Conservation (phyloP, 1,284 basidiomycete species). For the Ceratorhiza oryzae-sativae region DNA sequence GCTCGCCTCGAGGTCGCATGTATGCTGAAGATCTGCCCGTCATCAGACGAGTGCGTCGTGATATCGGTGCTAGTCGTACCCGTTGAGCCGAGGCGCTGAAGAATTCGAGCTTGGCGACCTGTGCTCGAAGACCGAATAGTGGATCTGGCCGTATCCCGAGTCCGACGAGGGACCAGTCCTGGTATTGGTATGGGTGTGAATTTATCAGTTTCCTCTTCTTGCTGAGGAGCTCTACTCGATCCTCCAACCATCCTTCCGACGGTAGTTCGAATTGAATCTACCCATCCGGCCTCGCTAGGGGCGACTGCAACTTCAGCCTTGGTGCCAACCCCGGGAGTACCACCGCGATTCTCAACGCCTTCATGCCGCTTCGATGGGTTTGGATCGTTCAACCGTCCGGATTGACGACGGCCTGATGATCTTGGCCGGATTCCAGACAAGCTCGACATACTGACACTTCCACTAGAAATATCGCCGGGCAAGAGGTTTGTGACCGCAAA, state of each 20-base stretch:
- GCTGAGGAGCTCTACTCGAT: not conserved
- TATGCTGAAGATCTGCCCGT: slow-evolving; percentile 10
- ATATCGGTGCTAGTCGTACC: not conserved
- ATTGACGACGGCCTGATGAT: slow-evolving; percentile 13
- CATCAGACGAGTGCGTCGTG: slow-evolving; percentile 11
- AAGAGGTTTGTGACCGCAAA: slow-evolving; percentile 36
- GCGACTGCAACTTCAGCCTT: not conserved
- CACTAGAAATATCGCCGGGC: slow-evolving; percentile 34
- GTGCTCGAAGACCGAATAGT: not conserved
- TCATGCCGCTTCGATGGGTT: slow-evolving; percentile 34
- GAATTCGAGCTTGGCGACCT: slow-evolving; percentile 4
- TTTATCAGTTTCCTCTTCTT: not conserved
- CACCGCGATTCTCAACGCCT: slow-evolving; percentile 16
- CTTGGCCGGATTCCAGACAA: not conserved
- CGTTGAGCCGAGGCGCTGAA: slow-evolving; percentile 16
- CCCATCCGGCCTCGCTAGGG: slow-evolving; percentile 1
- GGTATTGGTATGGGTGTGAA: slow-evolving; percentile 10
- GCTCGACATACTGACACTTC: slow-evolving; percentile 8
- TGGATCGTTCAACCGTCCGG: slow-evolving; percentile 13
- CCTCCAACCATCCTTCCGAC: slow-evolving; percentile 21
- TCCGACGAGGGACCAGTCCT: not conserved
- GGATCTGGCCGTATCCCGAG: not conserved
- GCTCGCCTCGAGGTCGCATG: slow-evolving; percentile 27
- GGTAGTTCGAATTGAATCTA: slow-evolving; percentile 4
- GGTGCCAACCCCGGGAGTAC: not conserved